These are phyloP conservation scores for Candida morakotiae DNA, from an alignment of 805 yeast genomes.

Conservation along the genomic window DNA sequence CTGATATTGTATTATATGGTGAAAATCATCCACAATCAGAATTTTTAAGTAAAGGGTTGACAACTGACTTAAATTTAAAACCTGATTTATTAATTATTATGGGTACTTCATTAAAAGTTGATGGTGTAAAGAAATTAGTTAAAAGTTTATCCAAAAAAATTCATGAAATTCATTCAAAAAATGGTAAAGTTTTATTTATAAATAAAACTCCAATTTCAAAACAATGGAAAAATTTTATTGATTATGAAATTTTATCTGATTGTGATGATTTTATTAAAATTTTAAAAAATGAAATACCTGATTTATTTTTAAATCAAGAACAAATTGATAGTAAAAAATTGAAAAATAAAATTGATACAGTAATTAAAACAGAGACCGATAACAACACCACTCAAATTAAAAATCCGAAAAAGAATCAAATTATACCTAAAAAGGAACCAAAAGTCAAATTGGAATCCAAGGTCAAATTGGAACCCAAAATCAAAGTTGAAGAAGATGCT, in stretches of 20 bases:
- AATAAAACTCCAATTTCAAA: slow-evolving; percentile 64
- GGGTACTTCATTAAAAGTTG: slow-evolving; percentile 91
- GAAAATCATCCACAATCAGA: slow-evolving; percentile 91
- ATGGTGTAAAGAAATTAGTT: slow-evolving; percentile 81
- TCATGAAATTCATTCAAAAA: slow-evolving; percentile 50
- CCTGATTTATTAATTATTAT: slow-evolving; percentile 83
- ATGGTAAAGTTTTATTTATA: slow-evolving; percentile 74
- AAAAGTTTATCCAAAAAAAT: slow-evolving; percentile 62
- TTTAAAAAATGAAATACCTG: slow-evolving; percentile 52
- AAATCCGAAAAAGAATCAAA: slow-evolving; percentile 7
- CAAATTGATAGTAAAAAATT: slow-evolving; percentile 42
- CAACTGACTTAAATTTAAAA: slow-evolving; percentile 55
- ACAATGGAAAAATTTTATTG: slow-evolving; percentile 70
- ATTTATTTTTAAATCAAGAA: slow-evolving; percentile 57
- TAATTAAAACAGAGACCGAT: background rate
- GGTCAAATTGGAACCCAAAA: background rate
- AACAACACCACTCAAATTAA: background rate
- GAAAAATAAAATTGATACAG: slow-evolving; percentile 11
- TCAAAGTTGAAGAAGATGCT: background rate
- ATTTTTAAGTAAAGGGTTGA: slow-evolving; percentile 65
- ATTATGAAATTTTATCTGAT: slow-evolving; percentile 74
- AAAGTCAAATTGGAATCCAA: slow-evolving; percentile 4
- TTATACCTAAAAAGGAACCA: slow-evolving; percentile 10
- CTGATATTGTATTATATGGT: slow-evolving; percentile 88
- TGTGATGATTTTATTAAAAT: slow-evolving; percentile 77